Evolutionary conservation across 345 rosid species (phyloP).

Genomic region (Schrenkiella parvula): DNA sequence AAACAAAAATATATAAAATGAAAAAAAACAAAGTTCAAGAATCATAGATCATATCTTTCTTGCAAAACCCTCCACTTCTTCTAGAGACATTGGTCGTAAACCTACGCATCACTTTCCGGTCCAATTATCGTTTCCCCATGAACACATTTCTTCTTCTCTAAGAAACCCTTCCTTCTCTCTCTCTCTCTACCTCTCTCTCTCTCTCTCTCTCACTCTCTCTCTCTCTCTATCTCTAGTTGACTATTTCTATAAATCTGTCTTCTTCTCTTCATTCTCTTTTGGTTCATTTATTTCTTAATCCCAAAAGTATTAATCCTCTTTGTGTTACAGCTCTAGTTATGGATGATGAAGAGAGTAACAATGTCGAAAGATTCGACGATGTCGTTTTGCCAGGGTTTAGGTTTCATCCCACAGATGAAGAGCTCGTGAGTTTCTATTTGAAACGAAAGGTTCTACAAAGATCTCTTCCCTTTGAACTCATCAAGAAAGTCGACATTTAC

Average conservation of each 20-base stretch:
- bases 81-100: conserved; percentile 28
- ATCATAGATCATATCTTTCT: conserved; percentile 20
- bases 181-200: background rate
- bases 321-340: conserved; percentile 22
- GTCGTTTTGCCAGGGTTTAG: conserved; percentile 86
- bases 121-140: conserved; percentile 33
- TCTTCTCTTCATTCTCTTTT: conserved; percentile 9
- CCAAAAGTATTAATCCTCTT: background rate
- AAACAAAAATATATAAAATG: background rate
- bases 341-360: conserved; percentile 44
- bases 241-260: conserved; percentile 14
- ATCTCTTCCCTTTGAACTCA: conserved; percentile 68
- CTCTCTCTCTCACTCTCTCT: background rate
- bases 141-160: conserved; percentile 26
- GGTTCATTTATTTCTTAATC: background rate
- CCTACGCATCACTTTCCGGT: conserved; percentile 35
- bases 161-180: conserved; percentile 11
- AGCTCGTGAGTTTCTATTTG: conserved; percentile 85
- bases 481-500: conserved; percentile 89
- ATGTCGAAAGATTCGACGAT: conserved; percentile 55
- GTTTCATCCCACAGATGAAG: conserved; percentile 96
- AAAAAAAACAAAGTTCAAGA: conserved; percentile 15
- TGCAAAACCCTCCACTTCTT: conserved; percentile 11
- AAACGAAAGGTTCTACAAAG: conserved; percentile 59
- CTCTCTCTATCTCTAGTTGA: no score